Evolutionary conservation across 2,329 filamentous ascomycete genomes (phyloP), one percentile per base, ranked within the genome.

Genomic region (Septoria linicola): DNA sequence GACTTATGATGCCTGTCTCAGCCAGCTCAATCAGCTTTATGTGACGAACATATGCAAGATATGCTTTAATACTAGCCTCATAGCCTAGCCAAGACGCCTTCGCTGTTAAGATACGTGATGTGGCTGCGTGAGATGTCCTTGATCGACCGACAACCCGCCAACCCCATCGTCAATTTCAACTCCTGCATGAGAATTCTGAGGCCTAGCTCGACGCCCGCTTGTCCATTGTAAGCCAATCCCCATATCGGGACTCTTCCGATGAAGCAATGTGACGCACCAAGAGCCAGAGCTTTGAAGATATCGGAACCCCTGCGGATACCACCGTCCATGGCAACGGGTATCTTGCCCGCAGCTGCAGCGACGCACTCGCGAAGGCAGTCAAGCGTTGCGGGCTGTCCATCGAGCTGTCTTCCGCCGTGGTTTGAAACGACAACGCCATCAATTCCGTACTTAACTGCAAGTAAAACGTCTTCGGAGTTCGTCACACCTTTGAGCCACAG

Each of bases 281-380:
- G 78, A 67, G 91, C 96, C 6, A 97, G 76, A 8, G 92, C 92
- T 76, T 97, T 99, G 68, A 97, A 81, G 53, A 97, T 90, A 69
- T 97, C 93, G 1, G 91, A 95, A 13, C 87, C 90, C 42, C 93
- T 83, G 49, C 91, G 84, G 40, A 96, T 79, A 35, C 93, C 93
- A 20, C 93, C 93, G 68, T 99, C 93, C 41, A 97, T 20, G 65
- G 81, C 67, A 84, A 76, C 60, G 91, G 80, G 21, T 52, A 45
- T 23, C 35, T 71, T 41, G 79, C 71, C 0, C 82, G 81, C 19
- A 76, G 80, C 11, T 20, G 53, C 44, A 89, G 82, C 0, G 91
- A 89, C 84, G 96, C 11, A 93, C 89, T 76, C 97, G 91, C 19
- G 92, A 87, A 99, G 80, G 1, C 96, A 81, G 71, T 97, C 92